Evolutionary conservation across 2,329 filamentous ascomycete species (phyloP).

Genomic region (Cladosporium sp.): DNA sequence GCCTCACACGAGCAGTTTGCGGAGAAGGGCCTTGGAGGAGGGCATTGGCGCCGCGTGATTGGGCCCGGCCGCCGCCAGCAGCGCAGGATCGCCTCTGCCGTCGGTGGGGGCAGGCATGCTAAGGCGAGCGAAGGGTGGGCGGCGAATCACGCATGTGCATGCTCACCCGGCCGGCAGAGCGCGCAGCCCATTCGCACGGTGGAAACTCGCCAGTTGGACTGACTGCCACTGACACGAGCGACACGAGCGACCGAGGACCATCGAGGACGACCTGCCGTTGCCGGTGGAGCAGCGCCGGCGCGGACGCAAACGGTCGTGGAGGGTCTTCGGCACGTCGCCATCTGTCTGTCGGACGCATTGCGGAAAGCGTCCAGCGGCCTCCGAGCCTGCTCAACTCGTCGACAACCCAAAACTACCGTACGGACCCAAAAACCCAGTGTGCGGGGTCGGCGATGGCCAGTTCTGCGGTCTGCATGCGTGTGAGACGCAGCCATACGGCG

Average conservation of each 20-base stretch:
- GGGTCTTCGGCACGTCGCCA: too few relatives aligned
- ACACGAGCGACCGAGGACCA: too few relatives aligned
- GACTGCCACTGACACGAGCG: too few relatives aligned
- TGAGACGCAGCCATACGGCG: slow-evolving; percentile 6
- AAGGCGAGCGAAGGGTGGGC: too few relatives aligned
- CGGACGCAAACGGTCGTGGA: too few relatives aligned
- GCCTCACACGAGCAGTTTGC: slow-evolving; percentile 24
- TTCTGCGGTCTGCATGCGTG: neutral
- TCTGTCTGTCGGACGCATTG: too few relatives aligned
- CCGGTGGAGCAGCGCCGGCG: too few relatives aligned
- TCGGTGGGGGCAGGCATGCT: slow-evolving; percentile 12
- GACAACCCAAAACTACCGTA: neutral
- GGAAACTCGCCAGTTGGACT: neutral
- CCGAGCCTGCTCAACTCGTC: too few relatives aligned
- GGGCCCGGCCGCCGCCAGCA: slow-evolving; percentile 12
- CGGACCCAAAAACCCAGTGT: neutral
- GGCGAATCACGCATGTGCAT: slow-evolving; percentile 1
- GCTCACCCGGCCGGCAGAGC: slow-evolving; percentile 1
- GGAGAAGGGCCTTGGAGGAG: slow-evolving; percentile 17
- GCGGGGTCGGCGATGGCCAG: slow-evolving; percentile 1
- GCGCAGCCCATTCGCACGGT: neutral
- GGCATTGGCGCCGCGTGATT: slow-evolving; percentile 13
- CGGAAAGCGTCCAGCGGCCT: too few relatives aligned
- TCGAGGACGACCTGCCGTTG: too few relatives aligned
- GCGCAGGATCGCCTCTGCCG: slow-evolving; percentile 9